Percentiles rank a stretch among this genome's conserved stretches.
Conservation (phyloP, 495 filamentous ascomycete species). For the Penicillium crystallinum region DNA sequence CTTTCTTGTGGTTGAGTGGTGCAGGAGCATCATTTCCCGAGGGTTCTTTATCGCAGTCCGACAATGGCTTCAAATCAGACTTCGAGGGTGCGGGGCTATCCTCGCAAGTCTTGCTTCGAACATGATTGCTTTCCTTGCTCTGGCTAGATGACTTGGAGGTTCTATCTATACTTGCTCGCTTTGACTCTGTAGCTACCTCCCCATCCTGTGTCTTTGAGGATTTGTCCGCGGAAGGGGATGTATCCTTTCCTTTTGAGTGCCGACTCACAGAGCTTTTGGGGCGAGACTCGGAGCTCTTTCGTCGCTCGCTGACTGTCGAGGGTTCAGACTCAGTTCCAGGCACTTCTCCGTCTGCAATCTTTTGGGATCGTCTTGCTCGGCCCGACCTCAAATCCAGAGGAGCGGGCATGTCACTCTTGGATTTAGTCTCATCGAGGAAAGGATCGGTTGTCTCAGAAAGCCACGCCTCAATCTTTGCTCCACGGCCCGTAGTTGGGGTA, state of each 20-base stretch:
- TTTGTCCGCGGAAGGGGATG: slow-evolving; percentile 10
- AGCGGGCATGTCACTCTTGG: slow-evolving; percentile 40
- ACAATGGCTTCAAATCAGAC: slow-evolving; percentile 24
- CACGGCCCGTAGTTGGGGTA: slow-evolving; percentile 26
- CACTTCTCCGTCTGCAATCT: slow-evolving; percentile 16
- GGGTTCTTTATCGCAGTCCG: slow-evolving; percentile 35
- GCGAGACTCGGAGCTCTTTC: slow-evolving; percentile 17
- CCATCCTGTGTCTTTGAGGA: background rate
- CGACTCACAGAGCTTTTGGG: slow-evolving; percentile 24
- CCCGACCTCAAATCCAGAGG: slow-evolving; percentile 39
- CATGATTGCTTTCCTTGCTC: slow-evolving; percentile 13
- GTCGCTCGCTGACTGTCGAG: slow-evolving; percentile 22
- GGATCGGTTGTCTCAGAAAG: slow-evolving; percentile 68
- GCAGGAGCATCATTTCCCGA: slow-evolving; percentile 37
- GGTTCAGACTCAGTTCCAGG: slow-evolving; percentile 18
- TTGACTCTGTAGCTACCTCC: background rate
- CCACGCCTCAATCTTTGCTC: slow-evolving; percentile 70
- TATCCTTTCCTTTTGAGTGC: slow-evolving; percentile 24
- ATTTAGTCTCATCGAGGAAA: slow-evolving; percentile 51
- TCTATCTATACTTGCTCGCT: slow-evolving; percentile 7
- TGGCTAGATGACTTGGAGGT: background rate
- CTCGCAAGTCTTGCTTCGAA: slow-evolving; percentile 15
- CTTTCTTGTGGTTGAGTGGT: slow-evolving; percentile 40
- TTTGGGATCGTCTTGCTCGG: slow-evolving; percentile 24
- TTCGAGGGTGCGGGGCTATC: slow-evolving; percentile 25